Evolutionary conservation across 2,329 filamentous ascomycete genomes (phyloP), one percentile per base, ranked within the genome.

Genomic region (Fusarium praegraminearum): DNA sequence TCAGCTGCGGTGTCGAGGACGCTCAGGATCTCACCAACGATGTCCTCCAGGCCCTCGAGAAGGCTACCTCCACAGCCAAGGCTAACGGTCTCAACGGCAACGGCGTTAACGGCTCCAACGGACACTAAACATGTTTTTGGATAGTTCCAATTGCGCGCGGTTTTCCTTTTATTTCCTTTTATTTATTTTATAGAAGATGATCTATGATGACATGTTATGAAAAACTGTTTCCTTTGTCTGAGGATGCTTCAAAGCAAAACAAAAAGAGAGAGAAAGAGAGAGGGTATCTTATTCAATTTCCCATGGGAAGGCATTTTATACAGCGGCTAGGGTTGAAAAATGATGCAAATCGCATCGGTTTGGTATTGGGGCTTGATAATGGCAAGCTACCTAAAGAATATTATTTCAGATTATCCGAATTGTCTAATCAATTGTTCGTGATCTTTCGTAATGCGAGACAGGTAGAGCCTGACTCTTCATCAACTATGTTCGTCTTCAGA

Each of bases 1-100:
- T 99, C 65, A 97, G 93, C 85, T 98, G 94, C 78, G 96, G 96
- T 76, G 89, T 99, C 57, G 96, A 99, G 83, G 96, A 99, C 76
- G 88, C 89, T 10, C 89, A 90, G 66, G 96, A 99, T 80, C 84
- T 99, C 66, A 90, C 90, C 75, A 86, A 85, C 41, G 96, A 99
- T 83, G 89, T 97, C 18, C 79, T 94, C 70, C 91, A 92, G 80
- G 96, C 96, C 7, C 82, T 98, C 43, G 91, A 96, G 80, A 89
- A 87, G 80, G 93, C 93, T 2, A 88, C 93, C 8, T 61, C 71
- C 3, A 73, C 73, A 52, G 69, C 67, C 58, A 75, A 77, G 71
- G 75, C 71, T 57, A 78, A 79, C 58, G 78, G 75, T 50, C 60
- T 75, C 51, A 78, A 78, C 50, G 44, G 57, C 16, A 58, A 58